Percentiles rank a stretch among this genome's conserved stretches.
These are phyloP conservation scores for Aurantiochytrium sp. DNA, from an alignment of 108 stramenopile genomes.

Conservation along the genomic window DNA sequence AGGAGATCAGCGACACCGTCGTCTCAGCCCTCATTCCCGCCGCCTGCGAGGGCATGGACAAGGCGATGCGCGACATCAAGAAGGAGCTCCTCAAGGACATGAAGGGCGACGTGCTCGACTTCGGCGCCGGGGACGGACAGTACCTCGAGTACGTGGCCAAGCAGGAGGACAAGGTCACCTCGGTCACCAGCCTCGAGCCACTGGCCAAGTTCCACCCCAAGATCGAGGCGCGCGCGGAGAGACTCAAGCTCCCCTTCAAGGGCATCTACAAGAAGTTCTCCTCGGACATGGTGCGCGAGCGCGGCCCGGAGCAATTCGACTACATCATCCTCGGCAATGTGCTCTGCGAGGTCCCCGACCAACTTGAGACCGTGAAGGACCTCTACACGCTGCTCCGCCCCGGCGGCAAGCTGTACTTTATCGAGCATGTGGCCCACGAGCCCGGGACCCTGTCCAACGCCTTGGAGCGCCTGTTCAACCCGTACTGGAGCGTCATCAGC, in stretches of 20 bases:
- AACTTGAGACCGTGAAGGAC: neutral
- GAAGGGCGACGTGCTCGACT: slow-evolving; percentile 43
- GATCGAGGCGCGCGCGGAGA: slow-evolving; percentile 5
- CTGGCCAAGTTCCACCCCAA: neutral
- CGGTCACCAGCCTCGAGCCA: slow-evolving; percentile 45
- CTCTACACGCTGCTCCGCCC: slow-evolving; percentile 22
- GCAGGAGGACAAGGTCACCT: neutral
- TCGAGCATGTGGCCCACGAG: slow-evolving; percentile 39
- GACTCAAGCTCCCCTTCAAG: neutral
- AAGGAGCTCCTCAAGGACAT: slow-evolving; percentile 33
- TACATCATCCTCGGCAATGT: slow-evolving; percentile 50
- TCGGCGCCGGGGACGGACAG: slow-evolving; percentile 48
- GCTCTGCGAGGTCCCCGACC: slow-evolving; percentile 44
- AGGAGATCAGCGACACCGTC: neutral
- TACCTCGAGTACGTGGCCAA: slow-evolving; percentile 23
- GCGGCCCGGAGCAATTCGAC: slow-evolving; percentile 36
- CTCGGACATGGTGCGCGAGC: slow-evolving; percentile 3
- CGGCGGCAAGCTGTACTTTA: slow-evolving; percentile 45
- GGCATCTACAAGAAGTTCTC: neutral
- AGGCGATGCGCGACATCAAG: neutral
- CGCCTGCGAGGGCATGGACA: neutral
- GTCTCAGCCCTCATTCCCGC: neutral
- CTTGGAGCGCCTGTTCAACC: slow-evolving; percentile 40
- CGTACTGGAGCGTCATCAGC: slow-evolving; percentile 34
- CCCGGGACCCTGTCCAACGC: neutral